Evolutionary conservation across 116 monocot species (phyloP).

Genomic region (Iris pallida): DNA sequence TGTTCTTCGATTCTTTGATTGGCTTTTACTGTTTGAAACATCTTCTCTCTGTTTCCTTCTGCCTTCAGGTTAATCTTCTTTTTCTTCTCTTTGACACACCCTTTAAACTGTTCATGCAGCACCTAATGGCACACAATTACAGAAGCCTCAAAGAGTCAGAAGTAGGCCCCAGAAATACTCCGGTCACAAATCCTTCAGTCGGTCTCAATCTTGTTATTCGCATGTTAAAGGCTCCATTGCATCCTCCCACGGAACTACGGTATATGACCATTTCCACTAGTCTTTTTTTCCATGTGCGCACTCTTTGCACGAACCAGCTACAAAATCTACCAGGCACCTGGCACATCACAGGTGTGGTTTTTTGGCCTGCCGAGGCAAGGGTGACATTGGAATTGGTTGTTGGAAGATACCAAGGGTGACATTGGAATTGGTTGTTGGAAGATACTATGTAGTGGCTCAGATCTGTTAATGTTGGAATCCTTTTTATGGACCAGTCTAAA

Average conservation of each 20-base stretch:
- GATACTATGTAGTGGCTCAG: too few species aligned
- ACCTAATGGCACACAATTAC: slow-evolving; percentile 43
- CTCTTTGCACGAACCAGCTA: not conserved
- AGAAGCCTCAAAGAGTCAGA: slow-evolving; percentile 50
- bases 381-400: too few species aligned
- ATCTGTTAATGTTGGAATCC: too few species aligned
- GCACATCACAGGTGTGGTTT: too few species aligned
- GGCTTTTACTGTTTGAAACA: slow-evolving; percentile 9
- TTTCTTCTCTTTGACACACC: slow-evolving; percentile 1
- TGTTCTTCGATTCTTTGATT: not conserved
- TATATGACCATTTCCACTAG: slow-evolving; percentile 12
- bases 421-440: too few species aligned
- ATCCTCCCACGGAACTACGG: slow-evolving; percentile 38
- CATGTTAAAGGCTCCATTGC: slow-evolving; percentile 56
- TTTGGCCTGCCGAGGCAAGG: too few species aligned
- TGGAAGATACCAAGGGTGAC: too few species aligned
- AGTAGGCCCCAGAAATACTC: slow-evolving; percentile 40
- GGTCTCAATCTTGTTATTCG: slow-evolving; percentile 57
- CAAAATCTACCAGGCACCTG: too few species aligned
- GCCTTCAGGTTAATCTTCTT: not conserved
- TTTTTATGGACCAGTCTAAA: too few species aligned
- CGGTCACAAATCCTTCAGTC: slow-evolving; percentile 37
- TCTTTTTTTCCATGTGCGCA: slow-evolving; percentile 2
- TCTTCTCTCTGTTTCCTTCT: not conserved
- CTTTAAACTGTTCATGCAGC: slow-evolving; percentile 26